Evolutionary conservation across 345 rosid genomes (phyloP), one percentile per base, ranked within the genome.

Genomic region (Heritiera littoralis): DNA sequence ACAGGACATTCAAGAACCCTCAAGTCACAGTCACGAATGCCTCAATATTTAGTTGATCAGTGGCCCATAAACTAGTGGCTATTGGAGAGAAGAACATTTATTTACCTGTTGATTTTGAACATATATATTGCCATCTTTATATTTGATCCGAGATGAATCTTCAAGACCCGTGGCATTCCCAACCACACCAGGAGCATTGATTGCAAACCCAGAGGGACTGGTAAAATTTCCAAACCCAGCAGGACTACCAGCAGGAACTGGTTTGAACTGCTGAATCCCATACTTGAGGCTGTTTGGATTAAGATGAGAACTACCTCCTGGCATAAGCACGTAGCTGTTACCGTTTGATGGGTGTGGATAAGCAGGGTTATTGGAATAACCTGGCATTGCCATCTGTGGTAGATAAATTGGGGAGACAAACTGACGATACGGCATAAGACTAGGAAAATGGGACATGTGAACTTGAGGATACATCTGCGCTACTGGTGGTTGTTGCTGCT

Each of bases 381-480:
- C 97, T 64, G 92, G 93, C 92, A 95, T 84, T 65, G 95, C 93
- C 93, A 94, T 93, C 55, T 89, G 98, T 14, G 98, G 97, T 14
- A 92, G 88, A 79, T 92, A 95, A 79, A 95, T 87, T 4, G 95
- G 98, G 64, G 98, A 89, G 77, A 93, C 70, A 63, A 90, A 86
- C 85, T 90, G 98, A 15, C 98, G 98, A 79, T 89, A 93, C 3
- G 98, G 95, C 98, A 95, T 87, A n/a, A 91, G 79, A 81, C 89
- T 92, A 32, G 93, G 81, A 78, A 71, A 93, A 82, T 92, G 98
- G 68, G 98, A 87, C 76, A 95, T 85, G 52, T 95, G 98, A 77
- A 92, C 93, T 89, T 89, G 98, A 35, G 95, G 98, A 84, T 92
- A 95, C 90, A 95, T 90, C 84, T 93, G 98, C 58, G 93, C 85